Base-by-base conservation (phyloP, 1,139 yeast genomes). In the Debaryomyces udenii region DNA sequence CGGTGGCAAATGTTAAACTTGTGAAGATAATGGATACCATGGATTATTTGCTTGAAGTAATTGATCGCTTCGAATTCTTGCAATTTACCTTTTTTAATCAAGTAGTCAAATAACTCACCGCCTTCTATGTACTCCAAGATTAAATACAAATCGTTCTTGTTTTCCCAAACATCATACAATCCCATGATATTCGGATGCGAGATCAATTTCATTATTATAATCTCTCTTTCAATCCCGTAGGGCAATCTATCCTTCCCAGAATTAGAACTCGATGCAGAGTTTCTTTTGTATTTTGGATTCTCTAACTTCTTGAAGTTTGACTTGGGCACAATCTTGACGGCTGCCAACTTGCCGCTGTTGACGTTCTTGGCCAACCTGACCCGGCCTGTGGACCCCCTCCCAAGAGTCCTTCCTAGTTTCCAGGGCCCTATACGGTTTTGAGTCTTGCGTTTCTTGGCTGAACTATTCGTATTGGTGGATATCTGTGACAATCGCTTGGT, bases 141-240 rank as follows among this genome's bases (percentile, higher is more conserved):
- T 52, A 93, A 77, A 57, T 91, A 91, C 39, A 93, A 70, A 56
- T 91, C 97, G 49, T 94, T 90, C 55, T 89, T 87, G 56, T 94
- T 93, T 64, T 94, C 99, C 99, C 99, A 93, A 31, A 94, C 99
- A 56, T 93, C 99, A 62, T 88, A 93, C 35, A 93, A 72, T n/a
- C 95, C 90, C 86, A 93, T 81, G 41, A 93, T 94, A 60, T 93
- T 93, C 14, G 94, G 91, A 62, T 93, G 99, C 47, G 89, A 87
- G 36, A 94, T 81, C 45, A 93, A 75, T 63, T 93, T 93, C 84
- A 78, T 79, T 81, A 89, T 89, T 56, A 93, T 90, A 52, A 93
- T 95, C 62, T 93, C 99, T 47, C 99, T 77, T 65, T 94, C 99
- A 40, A 94, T 91, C 16, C 99, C 98, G 56, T 91, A 89, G 9